Conservation (phyloP, 2,329 filamentous ascomycete genomes). For the Conoideocrella luteorostrata region DNA sequence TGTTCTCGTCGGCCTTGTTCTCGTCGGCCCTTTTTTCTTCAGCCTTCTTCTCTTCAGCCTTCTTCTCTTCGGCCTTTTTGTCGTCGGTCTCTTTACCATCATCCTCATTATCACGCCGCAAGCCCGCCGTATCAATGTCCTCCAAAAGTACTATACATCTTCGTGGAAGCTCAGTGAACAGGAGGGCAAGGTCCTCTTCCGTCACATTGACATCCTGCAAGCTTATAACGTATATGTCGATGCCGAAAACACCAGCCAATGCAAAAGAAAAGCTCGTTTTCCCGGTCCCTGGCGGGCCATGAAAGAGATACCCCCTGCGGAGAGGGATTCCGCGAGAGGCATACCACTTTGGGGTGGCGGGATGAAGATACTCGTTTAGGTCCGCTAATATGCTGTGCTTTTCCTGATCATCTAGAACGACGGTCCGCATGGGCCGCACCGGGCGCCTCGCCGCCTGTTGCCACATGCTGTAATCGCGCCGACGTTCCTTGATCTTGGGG, state of each 20-base stretch:
- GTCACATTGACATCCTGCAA: conserved; percentile 51
- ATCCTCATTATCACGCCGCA: conserved; percentile 37
- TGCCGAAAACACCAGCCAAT: conserved; percentile 57
- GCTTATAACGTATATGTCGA: conserved; percentile 59
- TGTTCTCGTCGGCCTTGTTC: too few relatives aligned
- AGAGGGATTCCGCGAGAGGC: conserved; percentile 69
- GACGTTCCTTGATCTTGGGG: conserved; percentile 38
- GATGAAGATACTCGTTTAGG: conserved; percentile 72
- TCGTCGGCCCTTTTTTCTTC: conserved; percentile 14
- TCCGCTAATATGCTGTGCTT: conserved; percentile 63
- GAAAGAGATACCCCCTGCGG: conserved; percentile 69
- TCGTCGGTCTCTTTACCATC: conserved; percentile 21
- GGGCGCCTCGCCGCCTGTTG: conserved; percentile 55
- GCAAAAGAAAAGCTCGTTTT: conserved; percentile 65
- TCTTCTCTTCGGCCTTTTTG: conserved; percentile 10
- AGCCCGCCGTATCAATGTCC: conserved; percentile 61
- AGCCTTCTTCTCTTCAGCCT: conserved; percentile 15
- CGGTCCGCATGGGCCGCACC: conserved; percentile 65
- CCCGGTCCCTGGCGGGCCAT: conserved; percentile 68
- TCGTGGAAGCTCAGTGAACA: conserved; percentile 56
- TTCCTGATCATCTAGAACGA: conserved; percentile 62
- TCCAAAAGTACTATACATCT: conserved; percentile 62
- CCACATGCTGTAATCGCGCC: conserved; percentile 45
- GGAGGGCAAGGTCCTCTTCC: conserved; percentile 51
- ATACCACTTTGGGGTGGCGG: conserved; percentile 65